Conservation (phyloP, 306 rosid species). For the Quercus mongolica region DNA sequence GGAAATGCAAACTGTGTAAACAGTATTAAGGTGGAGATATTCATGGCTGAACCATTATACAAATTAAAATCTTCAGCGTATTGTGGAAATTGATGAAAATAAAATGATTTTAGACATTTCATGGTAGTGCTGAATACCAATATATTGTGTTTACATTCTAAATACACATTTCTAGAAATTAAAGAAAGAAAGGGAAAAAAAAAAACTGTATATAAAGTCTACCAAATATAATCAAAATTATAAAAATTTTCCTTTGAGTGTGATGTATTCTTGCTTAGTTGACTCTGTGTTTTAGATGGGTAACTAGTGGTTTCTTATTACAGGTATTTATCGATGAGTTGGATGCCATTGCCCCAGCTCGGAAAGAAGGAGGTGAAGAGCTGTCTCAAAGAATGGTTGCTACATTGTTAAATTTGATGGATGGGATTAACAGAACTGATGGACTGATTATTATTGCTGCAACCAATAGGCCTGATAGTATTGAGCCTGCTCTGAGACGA, state of each 20-base stretch:
- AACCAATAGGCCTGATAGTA: slow-evolving; percentile 77
- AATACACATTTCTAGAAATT: too few species aligned
- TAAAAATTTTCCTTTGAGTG: background rate
- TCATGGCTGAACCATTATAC: too few species aligned
- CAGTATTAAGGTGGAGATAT: too few species aligned
- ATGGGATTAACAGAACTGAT: slow-evolving; percentile 64
- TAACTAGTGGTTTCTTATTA: slow-evolving; percentile 22
- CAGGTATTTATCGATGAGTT: slow-evolving; percentile 89
- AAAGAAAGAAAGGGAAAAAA: background rate
- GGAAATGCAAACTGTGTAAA: too few species aligned
- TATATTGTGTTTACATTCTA: too few species aligned
- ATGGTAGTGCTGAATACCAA: too few species aligned
- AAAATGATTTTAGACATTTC: too few species aligned
- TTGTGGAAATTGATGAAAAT: too few species aligned
- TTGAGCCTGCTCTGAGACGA: slow-evolving; percentile 91
- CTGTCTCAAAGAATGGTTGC: slow-evolving; percentile 89
- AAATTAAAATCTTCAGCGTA: too few species aligned
- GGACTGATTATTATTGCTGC: slow-evolving; percentile 86
- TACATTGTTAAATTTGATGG: slow-evolving; percentile 75
- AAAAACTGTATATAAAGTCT: background rate
- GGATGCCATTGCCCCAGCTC: slow-evolving; percentile 90
- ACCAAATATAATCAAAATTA: background rate
- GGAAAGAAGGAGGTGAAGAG: slow-evolving; percentile 86
- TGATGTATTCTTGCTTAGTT: background rate
- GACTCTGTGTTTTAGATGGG: slow-evolving; percentile 2